Evolutionary conservation across 495 filamentous ascomycete species (phyloP).

Genomic region (Penicillium silybi): DNA sequence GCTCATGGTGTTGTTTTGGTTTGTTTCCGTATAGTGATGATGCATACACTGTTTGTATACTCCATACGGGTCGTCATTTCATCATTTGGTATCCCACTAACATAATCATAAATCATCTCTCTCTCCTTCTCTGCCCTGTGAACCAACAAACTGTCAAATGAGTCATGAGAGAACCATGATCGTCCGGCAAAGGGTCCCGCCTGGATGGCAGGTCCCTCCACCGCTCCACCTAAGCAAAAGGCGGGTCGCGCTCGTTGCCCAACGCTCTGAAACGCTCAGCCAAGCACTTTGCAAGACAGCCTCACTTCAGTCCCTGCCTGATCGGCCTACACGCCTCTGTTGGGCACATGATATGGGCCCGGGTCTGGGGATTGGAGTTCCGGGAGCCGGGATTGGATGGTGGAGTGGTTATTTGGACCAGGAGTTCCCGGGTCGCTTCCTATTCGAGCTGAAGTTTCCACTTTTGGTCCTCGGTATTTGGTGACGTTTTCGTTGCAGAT

Average conservation of each 20-base stretch:
- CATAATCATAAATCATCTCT: no score
- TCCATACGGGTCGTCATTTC: not conserved
- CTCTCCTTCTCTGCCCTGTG: no score
- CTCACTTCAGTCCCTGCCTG: slow-evolving; percentile 9
- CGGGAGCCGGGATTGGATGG: not conserved
- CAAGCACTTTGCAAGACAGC: not conserved
- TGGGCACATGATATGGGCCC: not conserved
- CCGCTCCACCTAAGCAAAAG: not conserved
- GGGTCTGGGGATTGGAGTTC: not conserved
- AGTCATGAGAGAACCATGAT: not conserved
- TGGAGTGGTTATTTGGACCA: not conserved
- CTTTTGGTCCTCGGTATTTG: not conserved
- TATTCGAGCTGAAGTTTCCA: not conserved
- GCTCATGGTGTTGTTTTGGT: not conserved
- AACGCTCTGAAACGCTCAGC: slow-evolving; percentile 2
- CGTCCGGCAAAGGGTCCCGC: not conserved
- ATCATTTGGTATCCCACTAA: no score
- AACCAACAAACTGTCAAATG: not conserved
- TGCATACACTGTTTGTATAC: no score
- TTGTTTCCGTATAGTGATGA: not conserved
- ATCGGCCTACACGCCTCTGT: not conserved
- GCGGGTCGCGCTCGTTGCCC: not conserved
- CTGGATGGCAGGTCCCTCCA: not conserved
- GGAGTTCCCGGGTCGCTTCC: not conserved
- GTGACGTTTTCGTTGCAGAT: not conserved